Evolutionary conservation across 2,329 filamentous ascomycete genomes (phyloP).

Genomic region (Elsinoe fawcettii): DNA sequence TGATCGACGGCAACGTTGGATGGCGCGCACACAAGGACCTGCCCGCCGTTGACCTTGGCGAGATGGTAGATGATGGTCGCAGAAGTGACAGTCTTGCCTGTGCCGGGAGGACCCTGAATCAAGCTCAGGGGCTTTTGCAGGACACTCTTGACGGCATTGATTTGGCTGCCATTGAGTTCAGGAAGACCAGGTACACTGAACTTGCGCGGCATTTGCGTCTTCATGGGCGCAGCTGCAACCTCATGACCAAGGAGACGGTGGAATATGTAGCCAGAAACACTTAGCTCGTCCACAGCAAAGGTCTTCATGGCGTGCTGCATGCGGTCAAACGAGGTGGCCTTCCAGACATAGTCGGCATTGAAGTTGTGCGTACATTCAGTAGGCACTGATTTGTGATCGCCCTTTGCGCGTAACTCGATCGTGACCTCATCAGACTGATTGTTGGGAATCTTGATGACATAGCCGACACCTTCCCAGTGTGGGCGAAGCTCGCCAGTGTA

Average conservation of each 20-base stretch:
- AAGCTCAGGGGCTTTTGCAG: constrained; percentile 87
- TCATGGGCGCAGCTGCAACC: constrained; percentile 89
- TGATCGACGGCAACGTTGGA: constrained; percentile 99
- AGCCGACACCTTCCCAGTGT: constrained; percentile 95
- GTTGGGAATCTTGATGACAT: constrained; percentile 98
- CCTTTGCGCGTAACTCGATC: constrained; percentile 86
- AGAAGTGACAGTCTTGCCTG: constrained; percentile 96
- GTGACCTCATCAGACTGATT: constrained; percentile 98
- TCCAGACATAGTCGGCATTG: constrained; percentile 98
- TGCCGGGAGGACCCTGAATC: constrained; percentile 94
- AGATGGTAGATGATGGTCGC: constrained; percentile 98
- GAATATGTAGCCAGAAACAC: constrained; percentile 97
- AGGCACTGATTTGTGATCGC: constrained; percentile 91
- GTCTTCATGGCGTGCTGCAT: constrained; percentile 99
- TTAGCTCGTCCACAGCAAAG: constrained; percentile 95
- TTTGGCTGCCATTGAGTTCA: constrained; percentile 90
- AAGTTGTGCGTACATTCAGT: constrained; percentile 97
- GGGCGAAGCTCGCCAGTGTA: constrained; percentile 90
- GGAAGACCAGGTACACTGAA: constrained; percentile 92
- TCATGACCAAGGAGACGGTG: constrained; percentile 93
- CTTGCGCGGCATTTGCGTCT: constrained; percentile 90
- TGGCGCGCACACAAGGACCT: constrained; percentile 91
- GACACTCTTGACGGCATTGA: constrained; percentile 92
- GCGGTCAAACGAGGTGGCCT: constrained; percentile 96
- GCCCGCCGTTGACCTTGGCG: constrained; percentile 87